Conservation (phyloP, 768 basidiomycete species). For the Leccinum disarticulatum region DNA sequence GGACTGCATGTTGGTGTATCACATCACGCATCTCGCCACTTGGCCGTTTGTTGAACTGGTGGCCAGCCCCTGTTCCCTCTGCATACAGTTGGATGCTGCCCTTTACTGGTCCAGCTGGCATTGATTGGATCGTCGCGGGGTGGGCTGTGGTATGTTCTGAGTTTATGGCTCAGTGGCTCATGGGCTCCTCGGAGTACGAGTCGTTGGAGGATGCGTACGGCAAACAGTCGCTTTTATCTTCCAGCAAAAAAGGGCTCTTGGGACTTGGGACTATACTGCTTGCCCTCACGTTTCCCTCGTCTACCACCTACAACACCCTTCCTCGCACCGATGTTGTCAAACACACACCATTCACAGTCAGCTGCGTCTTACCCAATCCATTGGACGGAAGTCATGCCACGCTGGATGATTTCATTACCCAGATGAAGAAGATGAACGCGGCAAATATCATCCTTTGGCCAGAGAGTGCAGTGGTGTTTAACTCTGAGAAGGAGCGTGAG, state of each 20-base stretch:
- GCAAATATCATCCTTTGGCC: constrained; percentile 77
- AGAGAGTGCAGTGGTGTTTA: constrained; percentile 73
- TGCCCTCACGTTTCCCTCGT: constrained; percentile 57
- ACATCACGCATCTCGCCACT: constrained; percentile 60
- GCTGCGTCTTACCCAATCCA: constrained; percentile 63
- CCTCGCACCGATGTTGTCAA: constrained; percentile 31
- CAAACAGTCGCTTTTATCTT: constrained; percentile 15
- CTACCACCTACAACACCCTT: constrained; percentile 42
- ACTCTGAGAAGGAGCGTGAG: constrained; percentile 46
- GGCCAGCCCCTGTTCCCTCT: constrained; percentile 48
- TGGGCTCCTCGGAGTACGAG: constrained; percentile 37
- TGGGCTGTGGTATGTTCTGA: constrained; percentile 72
- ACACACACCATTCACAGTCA: constrained; percentile 61
- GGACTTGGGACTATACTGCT: constrained; percentile 43
- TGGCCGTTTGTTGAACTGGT: constrained; percentile 72
- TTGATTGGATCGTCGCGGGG: constrained; percentile 74
- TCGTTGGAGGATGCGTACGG: constrained; percentile 6
- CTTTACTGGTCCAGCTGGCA: constrained; percentile 53
- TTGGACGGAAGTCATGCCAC: constrained; percentile 42
- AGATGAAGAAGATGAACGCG: constrained; percentile 45
- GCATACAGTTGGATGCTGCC: constrained; percentile 68
- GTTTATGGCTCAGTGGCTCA: constrained; percentile 53
- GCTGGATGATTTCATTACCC: constrained; percentile 61
- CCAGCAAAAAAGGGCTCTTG: constrained; percentile 28
- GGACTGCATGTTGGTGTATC: constrained; percentile 61